Base-by-base conservation (phyloP, 192 early-diverging fungal species). In the Chytriomyces confervae region DNA sequence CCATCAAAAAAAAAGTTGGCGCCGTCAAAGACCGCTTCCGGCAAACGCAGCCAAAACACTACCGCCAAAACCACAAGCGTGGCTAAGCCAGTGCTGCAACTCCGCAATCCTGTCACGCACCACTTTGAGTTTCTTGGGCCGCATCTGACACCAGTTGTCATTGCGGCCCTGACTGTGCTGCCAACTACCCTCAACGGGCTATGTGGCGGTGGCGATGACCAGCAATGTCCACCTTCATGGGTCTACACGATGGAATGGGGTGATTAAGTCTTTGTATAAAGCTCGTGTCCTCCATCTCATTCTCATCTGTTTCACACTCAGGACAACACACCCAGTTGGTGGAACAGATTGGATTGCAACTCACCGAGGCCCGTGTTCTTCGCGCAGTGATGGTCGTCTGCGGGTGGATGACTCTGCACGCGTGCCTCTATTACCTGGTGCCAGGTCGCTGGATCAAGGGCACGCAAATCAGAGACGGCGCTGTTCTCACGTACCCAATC, bases 101-200 rank as follows among this genome's bases (percentile, higher is more conserved):
- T 36, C 36, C 69, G 69, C 50, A 78, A 79, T 36, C 61, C 70
- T 7, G 8, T 6, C 16, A 89, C 95, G 9, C 88, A 87, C 8
- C 84, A 87, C 70, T 95, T 91, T 79, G 96, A 97, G 80, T 98
- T 98, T 77, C 81, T 94, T n/a, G 86, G 86, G 20, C 80, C 83
- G 18, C 81, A 82, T 64, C 75, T 80, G 27, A 49, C 82, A 0
- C 61, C 71, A 0, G 62, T 83, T n/a, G 72, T 76, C 50, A 60
- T 87, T 7, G 44, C 80, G 27, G 73, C 27, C 44, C 24, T 84
- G 16, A 36, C 69, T 10, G 47, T 71, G 10, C 24, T 71, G 16
- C 72, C 75, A 18, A 46, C 71, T 6, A 24, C 51, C 13, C 49
- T 78, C 24, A 69, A 79, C 66, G n/a, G 65, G 7, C 63, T 81